Conservation (phyloP, 106 monocot genomes). For the Acorus calamus region DNA sequence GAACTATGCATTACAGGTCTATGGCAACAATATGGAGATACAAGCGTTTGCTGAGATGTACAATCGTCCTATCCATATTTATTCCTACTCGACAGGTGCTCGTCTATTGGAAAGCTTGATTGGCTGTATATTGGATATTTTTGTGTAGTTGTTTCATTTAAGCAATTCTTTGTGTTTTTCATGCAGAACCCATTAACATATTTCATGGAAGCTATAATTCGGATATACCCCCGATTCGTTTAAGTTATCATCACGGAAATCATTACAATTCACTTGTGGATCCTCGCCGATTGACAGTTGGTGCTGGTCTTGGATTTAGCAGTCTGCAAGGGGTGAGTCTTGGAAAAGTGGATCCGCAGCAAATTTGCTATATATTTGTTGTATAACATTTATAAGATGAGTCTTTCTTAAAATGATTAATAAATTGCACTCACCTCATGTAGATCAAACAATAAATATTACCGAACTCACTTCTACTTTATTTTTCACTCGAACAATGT, state of each 20-base stretch:
- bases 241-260: conserved; percentile 94
- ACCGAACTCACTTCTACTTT: too few species aligned
- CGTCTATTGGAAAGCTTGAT: neutral
- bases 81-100: conserved; percentile 84
- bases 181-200: conserved; percentile 96
- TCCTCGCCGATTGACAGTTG: conserved; percentile 62
- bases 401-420: too few species aligned
- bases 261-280: conserved; percentile 99
- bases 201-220: conserved; percentile 92
- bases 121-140: neutral
- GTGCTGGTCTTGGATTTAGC: conserved; percentile 94
- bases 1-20: conserved; percentile 38
- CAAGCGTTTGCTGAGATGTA: conserved; percentile 98
- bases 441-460: too few species aligned
- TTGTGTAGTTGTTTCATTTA: neutral
- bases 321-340: conserved; percentile 67
- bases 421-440: too few species aligned
- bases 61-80: conserved; percentile 98
- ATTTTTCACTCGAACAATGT: too few species aligned
- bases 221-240: conserved; percentile 85
- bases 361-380: too few species aligned
- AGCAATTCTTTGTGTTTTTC: conserved; percentile 1
- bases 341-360: too few species aligned
- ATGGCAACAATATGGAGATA: conserved; percentile 96
- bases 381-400: too few species aligned